phyloP scores from a whole-genome alignment of 768 basidiomycete species.

The Tulasnella calospora region DNA sequence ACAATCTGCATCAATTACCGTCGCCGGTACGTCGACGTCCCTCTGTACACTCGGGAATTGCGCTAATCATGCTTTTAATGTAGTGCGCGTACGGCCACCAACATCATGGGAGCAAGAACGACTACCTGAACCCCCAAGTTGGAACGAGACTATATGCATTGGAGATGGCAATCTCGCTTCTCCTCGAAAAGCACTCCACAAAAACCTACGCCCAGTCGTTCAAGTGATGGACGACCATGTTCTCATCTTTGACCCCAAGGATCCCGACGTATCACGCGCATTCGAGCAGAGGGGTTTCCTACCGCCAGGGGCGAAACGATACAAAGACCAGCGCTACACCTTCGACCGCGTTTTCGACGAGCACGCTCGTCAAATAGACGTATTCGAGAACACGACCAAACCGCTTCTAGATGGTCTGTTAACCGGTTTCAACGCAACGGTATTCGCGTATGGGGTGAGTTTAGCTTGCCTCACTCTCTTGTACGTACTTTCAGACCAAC shows the following conservation, averaged over 20 bases:
- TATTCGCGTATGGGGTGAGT: constrained; percentile 96
- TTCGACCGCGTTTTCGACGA: constrained; percentile 90
- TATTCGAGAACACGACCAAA: constrained; percentile 80
- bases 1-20: constrained; percentile 78
- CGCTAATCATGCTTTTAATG: constrained; percentile 26
- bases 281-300: constrained; percentile 82
- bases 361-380: constrained; percentile 74
- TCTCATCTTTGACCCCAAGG: constrained; percentile 92
- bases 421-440: constrained; percentile 94
- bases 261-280: constrained; percentile 71
- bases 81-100: constrained; percentile 89
- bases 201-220: constrained; percentile 61
- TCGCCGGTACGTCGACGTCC: constrained; percentile 55
- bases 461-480: constrained; percentile 6
- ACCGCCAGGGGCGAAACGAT: constrained; percentile 83
- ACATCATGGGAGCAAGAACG: constrained; percentile 78
- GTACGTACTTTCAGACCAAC: constrained; percentile 19
- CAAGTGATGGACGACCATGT: constrained; percentile 93
- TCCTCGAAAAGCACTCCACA: constrained; percentile 42
- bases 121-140: constrained; percentile 62
- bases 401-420: constrained; percentile 80
- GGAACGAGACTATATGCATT: constrained; percentile 57
- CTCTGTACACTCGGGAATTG: constrained; percentile 17
- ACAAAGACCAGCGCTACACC: constrained; percentile 96
- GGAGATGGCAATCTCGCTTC: constrained; percentile 78